phyloP scores from a whole-genome alignment of 1,284 basidiomycete species.

The Vanrija sp. region DNA sequence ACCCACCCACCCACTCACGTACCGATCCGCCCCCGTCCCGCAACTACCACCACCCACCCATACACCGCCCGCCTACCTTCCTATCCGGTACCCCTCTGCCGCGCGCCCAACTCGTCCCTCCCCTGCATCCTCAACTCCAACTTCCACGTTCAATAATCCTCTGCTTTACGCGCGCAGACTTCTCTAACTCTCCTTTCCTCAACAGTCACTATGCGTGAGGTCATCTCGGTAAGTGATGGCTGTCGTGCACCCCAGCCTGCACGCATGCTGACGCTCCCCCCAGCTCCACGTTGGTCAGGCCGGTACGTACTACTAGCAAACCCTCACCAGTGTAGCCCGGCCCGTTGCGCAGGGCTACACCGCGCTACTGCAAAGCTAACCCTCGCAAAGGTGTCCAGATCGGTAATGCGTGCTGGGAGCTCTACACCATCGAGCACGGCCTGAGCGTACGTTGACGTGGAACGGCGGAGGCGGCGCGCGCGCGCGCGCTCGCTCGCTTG shows the following conservation, averaged over 20 bases:
- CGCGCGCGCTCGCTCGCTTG: no score
- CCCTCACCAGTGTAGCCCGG: not conserved
- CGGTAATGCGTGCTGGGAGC: slow-evolving; percentile 96
- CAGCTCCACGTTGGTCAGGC: slow-evolving; percentile 51
- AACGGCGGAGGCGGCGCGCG: not conserved
- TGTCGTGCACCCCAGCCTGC: not conserved
- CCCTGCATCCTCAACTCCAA: not conserved
- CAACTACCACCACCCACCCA: no score
- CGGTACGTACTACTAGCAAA: slow-evolving; percentile 27
- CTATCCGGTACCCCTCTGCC: not conserved
- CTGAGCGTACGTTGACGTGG: slow-evolving; percentile 66
- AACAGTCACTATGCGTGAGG: slow-evolving; percentile 41
- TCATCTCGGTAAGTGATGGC: slow-evolving; percentile 43
- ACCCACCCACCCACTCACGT: not conserved
- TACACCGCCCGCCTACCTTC: not conserved
- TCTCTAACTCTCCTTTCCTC: not conserved
- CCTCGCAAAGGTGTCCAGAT: slow-evolving; percentile 55
- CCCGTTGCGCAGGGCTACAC: not conserved
- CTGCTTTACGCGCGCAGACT: not conserved
- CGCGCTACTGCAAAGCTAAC: not conserved
- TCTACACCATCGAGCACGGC: slow-evolving; percentile 98
- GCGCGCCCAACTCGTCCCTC: not conserved
- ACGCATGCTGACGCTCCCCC: not conserved
- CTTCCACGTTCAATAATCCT: not conserved
- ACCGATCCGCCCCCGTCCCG: no score